Evolutionary conservation across 73 alveolate species (phyloP).

Genomic region (Tetrahymena malaccensis): DNA sequence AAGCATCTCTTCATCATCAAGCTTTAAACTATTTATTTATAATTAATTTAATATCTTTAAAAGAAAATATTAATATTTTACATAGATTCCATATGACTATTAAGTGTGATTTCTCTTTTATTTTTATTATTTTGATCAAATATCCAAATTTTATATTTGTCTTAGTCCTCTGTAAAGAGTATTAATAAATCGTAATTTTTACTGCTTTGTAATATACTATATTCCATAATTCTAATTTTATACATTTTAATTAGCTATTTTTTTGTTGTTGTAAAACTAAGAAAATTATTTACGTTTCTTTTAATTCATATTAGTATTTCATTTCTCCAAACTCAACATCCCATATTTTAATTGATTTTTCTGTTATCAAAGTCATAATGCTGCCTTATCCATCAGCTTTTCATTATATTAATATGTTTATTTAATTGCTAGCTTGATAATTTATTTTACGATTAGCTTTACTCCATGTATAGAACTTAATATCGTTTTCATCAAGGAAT

Average conservation of each 20-base stretch:
- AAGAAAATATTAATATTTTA: neutral
- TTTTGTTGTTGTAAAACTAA: neutral
- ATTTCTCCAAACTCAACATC: neutral
- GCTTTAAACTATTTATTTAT: neutral
- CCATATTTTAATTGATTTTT: neutral
- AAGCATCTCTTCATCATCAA: neutral
- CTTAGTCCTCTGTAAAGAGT: neutral
- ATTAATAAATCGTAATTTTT: neutral
- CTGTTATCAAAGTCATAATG: neutral
- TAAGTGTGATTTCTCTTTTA: neutral
- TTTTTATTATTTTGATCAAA: neutral
- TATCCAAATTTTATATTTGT: neutral
- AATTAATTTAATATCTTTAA: neutral
- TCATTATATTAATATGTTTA: neutral
- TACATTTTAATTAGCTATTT: neutral
- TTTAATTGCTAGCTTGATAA: neutral
- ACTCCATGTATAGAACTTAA: neutral
- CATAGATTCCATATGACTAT: neutral
- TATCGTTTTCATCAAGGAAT: neutral
- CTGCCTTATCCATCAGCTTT: neutral
- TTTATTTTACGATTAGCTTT: neutral
- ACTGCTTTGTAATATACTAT: neutral
- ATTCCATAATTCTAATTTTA: neutral
- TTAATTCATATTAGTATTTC: neutral
- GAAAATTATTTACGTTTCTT: neutral